Evolutionary conservation across 345 rosid genomes (phyloP).

Genomic region (Eucalyptus marginata): DNA sequence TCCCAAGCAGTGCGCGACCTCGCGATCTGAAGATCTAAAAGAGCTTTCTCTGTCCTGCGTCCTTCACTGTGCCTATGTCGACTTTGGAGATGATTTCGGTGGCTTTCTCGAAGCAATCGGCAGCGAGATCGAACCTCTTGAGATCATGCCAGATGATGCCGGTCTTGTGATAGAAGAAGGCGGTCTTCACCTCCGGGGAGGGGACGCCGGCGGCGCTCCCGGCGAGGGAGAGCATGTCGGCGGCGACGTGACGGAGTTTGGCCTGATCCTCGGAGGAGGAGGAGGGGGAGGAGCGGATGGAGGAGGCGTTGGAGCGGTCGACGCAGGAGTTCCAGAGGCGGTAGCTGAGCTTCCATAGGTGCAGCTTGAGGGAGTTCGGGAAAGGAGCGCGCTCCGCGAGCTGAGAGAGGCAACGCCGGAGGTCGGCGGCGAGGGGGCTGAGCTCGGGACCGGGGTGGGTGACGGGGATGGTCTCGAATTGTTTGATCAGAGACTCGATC

Average conservation of each 20-base stretch:
- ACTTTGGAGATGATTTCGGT: slow-evolving; percentile 61
- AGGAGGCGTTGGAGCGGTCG: slow-evolving; percentile 57
- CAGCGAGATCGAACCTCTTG: slow-evolving; percentile 59
- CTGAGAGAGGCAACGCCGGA: slow-evolving; percentile 39
- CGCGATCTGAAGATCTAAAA: slow-evolving; percentile 71
- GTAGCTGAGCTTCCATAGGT: slow-evolving; percentile 81
- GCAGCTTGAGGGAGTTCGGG: slow-evolving; percentile 57
- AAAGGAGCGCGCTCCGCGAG: slow-evolving; percentile 51
- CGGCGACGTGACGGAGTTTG: slow-evolving; percentile 60
- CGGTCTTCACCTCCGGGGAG: slow-evolving; percentile 57
- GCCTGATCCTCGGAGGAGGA: slow-evolving; percentile 19
- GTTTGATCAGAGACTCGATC: slow-evolving; percentile 54
- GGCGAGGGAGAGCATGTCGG: slow-evolving; percentile 77
- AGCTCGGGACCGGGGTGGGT: slow-evolving; percentile 13
- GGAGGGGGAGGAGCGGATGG: slow-evolving; percentile 23
- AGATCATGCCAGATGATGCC: slow-evolving; percentile 63
- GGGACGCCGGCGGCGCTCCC: slow-evolving; percentile 56
- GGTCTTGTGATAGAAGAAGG: slow-evolving; percentile 73
- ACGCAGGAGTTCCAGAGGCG: slow-evolving; percentile 97
- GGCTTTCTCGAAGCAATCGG: slow-evolving; percentile 79
- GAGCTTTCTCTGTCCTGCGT: slow-evolving; percentile 55
- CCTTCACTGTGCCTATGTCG: slow-evolving; percentile 32
- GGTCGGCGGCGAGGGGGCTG: slow-evolving; percentile 36
- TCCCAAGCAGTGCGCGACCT: slow-evolving; percentile 92
- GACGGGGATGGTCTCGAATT: slow-evolving; percentile 20